Base-by-base conservation (phyloP, 169 alveolate species). In the Cryptosporidium andersoni region DNA sequence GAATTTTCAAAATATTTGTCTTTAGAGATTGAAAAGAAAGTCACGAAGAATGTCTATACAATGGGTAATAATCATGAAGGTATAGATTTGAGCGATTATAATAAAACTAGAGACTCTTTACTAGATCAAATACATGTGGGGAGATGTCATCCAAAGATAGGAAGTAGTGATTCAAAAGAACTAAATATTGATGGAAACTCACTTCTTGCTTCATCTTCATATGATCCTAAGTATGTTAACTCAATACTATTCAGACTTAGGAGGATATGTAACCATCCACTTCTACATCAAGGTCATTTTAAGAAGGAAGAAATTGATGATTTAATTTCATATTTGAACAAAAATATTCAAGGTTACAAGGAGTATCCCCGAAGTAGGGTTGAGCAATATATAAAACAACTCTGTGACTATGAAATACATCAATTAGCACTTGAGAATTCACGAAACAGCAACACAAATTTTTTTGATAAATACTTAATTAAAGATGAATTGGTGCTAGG, bases 201-300 rank as follows among this genome's bases (percentile, higher is more conserved):
- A 66, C 14, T 36, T 49, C 5, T 4, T 56, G 9, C 7, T n/a
- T n/a, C 45, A 36, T 7, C 85, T 58, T 39, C 74, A 60, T 80
- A 81, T 25, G 92, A 89, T 66, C 85, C 85, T 9, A 90, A 67
- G 64, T 90, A 92, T 67, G 93, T 94, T 34, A 93, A 93, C 55
- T 93, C 95, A 12, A 88, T 94, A 6, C 74, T 94, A 3, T 94
- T 91, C 65, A 92, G 95, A 42, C 82, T 95, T 81, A 74, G 97
- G 36, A 89, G 98, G 45, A 94, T 95, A 51, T 94, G 97, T 89
- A 95, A 95, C 68, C 98, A 95, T 66, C 94, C 98, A 16, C 90
- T 95, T 5, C 88, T 95, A 66, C 92, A 92, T 88, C 93, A 92
- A 62, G 92, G 94, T 4, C 81, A 88, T 62, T 95, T 81, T 80